phyloP scores from a whole-genome alignment of 202 grass and related monocot species.

The Tripidium arundinaceum region DNA sequence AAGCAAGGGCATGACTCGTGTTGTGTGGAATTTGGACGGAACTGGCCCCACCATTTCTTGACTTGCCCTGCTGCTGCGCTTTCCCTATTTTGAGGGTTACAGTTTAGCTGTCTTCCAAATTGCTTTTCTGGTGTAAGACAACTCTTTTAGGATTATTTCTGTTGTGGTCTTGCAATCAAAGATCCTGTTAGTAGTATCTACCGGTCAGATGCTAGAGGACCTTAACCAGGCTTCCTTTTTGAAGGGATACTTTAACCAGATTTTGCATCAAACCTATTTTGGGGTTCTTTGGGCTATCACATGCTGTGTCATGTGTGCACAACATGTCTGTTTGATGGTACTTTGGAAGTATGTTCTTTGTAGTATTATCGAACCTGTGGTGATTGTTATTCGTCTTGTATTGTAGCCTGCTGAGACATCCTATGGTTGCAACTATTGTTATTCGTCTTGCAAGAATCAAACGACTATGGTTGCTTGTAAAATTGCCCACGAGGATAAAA shows the following conservation, averaged over 20 bases:
- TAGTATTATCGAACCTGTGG: not conserved
- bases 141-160: not conserved
- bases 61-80: slow-evolving; percentile 2
- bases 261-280: not conserved
- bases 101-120: not conserved
- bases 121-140: not conserved
- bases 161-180: not conserved
- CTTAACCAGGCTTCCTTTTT: not conserved
- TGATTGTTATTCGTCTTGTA: not conserved
- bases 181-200: slow-evolving; percentile 4
- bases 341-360: not conserved
- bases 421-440: no score
- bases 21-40: not conserved
- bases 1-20: slow-evolving; percentile 37
- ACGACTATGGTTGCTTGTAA: not conserved
- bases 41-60: not conserved
- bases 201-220: no score
- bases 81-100: slow-evolving; percentile 13
- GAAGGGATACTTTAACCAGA: not conserved
- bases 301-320: not conserved
- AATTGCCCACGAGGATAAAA: not conserved
- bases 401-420: not conserved
- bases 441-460: not conserved
- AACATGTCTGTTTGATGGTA: not conserved
- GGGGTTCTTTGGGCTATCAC: not conserved